Percentiles rank a stretch among this genome's conserved stretches.
Evolutionary conservation across 1,284 basidiomycete species (phyloP).

Genomic region (Mycena sp.): DNA sequence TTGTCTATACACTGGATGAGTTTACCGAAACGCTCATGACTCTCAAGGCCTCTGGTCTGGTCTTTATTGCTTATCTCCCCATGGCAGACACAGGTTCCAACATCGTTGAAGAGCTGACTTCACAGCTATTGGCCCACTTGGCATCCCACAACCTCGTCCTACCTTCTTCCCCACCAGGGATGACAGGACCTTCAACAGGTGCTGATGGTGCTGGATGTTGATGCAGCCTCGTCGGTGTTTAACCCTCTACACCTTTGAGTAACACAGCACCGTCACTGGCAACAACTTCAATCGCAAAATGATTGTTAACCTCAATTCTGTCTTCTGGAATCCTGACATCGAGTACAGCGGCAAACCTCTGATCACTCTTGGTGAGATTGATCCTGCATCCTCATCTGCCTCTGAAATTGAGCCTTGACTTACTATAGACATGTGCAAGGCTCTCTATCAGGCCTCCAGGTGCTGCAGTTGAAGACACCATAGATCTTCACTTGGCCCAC

Average conservation of each 20-base stretch:
- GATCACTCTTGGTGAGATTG: background rate
- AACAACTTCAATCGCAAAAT: conserved; percentile 3
- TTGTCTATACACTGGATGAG: background rate
- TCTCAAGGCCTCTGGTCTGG: background rate
- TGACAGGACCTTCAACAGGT: background rate
- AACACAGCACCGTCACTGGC: background rate
- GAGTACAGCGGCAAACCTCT: background rate
- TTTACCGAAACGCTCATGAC: background rate
- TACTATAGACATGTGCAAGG: background rate
- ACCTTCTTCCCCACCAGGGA: background rate
- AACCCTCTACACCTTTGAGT: background rate
- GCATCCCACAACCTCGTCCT: background rate
- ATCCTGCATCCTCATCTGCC: background rate
- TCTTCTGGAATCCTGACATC: background rate
- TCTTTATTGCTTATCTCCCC: background rate
- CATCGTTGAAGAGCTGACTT: background rate
- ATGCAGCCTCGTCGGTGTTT: background rate
- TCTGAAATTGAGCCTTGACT: background rate
- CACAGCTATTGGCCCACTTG: background rate
- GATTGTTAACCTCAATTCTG: background rate
- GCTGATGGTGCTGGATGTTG: background rate
- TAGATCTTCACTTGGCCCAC: background rate
- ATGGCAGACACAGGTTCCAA: background rate
- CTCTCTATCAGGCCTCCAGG: background rate
- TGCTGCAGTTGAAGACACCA: background rate